Evolutionary conservation across 2,329 filamentous ascomycete species (phyloP).

Genomic region (Blastomyces gilchristii): DNA sequence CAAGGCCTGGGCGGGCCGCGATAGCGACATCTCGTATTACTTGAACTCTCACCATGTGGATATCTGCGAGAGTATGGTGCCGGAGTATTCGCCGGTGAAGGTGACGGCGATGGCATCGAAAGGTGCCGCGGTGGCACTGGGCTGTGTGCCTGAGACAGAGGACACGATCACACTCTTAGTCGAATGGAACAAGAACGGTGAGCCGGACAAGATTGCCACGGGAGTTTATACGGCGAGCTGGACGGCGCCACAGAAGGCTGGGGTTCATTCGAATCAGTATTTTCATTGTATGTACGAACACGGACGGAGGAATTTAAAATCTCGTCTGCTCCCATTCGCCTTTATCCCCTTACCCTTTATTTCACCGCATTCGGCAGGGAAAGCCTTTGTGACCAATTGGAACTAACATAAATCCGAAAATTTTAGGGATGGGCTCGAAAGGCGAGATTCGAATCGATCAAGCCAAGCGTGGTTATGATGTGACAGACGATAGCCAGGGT

Average conservation of each 20-base stretch:
- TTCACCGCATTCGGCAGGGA: not conserved
- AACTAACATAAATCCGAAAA: not conserved
- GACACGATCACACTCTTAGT: constrained; percentile 88
- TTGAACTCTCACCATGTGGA: constrained; percentile 92
- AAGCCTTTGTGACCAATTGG: not conserved
- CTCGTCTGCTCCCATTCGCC: not conserved
- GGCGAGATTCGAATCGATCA: constrained; percentile 87
- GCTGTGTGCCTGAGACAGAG: constrained; percentile 72
- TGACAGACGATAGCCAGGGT: constrained; percentile 66
- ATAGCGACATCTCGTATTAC: constrained; percentile 92
- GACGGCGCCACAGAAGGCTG: constrained; percentile 85
- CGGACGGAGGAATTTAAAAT: not conserved
- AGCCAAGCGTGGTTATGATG: constrained; percentile 87
- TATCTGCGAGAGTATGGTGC: constrained; percentile 85
- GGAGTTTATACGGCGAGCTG: constrained; percentile 89
- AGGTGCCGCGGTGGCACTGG: constrained; percentile 67
- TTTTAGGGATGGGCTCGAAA: constrained; percentile 58
- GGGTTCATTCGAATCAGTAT: constrained; percentile 94
- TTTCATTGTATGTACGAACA: constrained; percentile 58
- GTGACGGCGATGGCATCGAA: constrained; percentile 71
- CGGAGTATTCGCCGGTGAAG: constrained; percentile 65
- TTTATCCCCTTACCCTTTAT: not conserved
- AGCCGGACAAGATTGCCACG: constrained; percentile 62
- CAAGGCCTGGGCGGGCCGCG: constrained; percentile 84
- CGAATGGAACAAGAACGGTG: constrained; percentile 68